A percentile compares a stretch with the other conserved stretches of the same genome.
Conservation (phyloP, 371 early-diverging fungal genomes). For the Syncephalis plumigaleata region DNA sequence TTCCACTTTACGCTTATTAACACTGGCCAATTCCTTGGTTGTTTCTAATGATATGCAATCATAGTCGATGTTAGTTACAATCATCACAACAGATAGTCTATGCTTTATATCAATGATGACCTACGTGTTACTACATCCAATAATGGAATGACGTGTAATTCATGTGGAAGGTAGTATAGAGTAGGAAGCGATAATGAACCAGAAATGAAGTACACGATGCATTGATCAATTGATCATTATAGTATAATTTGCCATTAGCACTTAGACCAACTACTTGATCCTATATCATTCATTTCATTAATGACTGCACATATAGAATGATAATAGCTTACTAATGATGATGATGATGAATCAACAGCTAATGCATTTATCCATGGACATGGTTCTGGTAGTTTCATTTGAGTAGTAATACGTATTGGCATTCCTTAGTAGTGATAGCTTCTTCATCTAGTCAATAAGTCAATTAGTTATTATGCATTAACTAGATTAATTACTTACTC, state of each 20-base stretch:
- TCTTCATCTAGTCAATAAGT: too few species aligned
- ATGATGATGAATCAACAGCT: not conserved
- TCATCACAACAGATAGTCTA: too few species aligned
- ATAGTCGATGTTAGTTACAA: not conserved
- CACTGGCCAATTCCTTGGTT: too few species aligned
- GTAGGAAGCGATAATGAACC: constrained; percentile 61
- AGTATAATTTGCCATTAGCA: constrained; percentile 64
- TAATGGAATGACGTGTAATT: constrained; percentile 32
- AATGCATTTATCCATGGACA: constrained; percentile 3
- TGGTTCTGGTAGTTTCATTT: constrained; percentile 3
- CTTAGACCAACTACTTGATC: constrained; percentile 40
- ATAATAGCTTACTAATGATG: not conserved
- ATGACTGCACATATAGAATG: not conserved
- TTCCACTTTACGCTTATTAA: constrained; percentile 41
- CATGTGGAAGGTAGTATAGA: constrained; percentile 74
- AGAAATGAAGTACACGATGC: constrained; percentile 74
- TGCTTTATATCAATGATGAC: too few species aligned
- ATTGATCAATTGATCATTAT: constrained; percentile 42
- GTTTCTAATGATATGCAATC: not conserved
- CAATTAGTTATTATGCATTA: too few species aligned
- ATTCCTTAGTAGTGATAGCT: too few species aligned
- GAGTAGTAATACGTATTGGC: not conserved
- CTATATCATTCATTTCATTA: not conserved
- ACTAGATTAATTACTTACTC: too few species aligned
- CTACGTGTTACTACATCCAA: not conserved